Base-by-base conservation (phyloP, 371 early-diverging fungal genomes). In the Rhizopus delemar region DNA sequence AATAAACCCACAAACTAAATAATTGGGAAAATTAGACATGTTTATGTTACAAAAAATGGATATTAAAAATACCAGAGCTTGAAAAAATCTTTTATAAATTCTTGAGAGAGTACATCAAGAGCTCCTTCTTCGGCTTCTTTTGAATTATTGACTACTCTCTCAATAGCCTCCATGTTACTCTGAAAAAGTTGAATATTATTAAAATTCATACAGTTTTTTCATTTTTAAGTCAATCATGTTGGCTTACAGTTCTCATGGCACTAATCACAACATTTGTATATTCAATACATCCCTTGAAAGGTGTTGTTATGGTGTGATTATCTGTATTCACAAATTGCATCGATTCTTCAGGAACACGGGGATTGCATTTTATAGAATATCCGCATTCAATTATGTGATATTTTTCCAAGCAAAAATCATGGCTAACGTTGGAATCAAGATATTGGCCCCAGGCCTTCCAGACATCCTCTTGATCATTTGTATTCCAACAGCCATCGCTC, bases 301-400 rank as follows among this genome's bases (percentile, higher is more conserved):
- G 43, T n/a, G 43, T 43, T 43, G 43, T 15, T 8, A 43, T n/a
- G n/a, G 13, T 43, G 43, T 43, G 15, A 43, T 43, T n/a, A 2
- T 5, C n/a, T 11, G 43, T 43, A 43, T 8, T 13, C 43, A 43
- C 43, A 43, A 11, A n/a, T 8, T 13, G n/a, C 7, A 13, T 0
- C n/a, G 4, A 13, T 13, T 43, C 43, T 13, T 43, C 43, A 13
- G 15, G 43, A 11, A 43, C 43, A 43, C n/a, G 9, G 0, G 43
- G 56, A 11, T 62, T 51, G 31, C 51, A 62, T 38, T 56, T 51
- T 13, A 62, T 62, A 3, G 62, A 62, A 41, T 62, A 62, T 28
- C 55, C 62, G 13, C 56, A 62, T 32, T 62, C 38, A 11, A 62
- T 62, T 0, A 62, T 16, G 36, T 62, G 62, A 31, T 62, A 51